Conservation (phyloP, 306 rosid species). For the Vigna reflexopilosa region DNA sequence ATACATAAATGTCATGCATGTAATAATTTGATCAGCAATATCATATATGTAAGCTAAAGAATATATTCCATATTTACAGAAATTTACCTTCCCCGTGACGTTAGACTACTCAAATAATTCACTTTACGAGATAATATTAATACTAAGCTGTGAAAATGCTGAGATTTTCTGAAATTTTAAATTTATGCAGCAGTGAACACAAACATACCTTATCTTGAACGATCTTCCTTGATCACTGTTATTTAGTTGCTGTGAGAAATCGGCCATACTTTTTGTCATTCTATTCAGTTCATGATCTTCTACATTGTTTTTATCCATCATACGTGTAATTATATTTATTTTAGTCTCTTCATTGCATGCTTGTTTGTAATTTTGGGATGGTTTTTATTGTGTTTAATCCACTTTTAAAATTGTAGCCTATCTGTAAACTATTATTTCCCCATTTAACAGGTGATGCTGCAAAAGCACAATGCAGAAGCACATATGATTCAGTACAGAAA, state of each 20-base stretch:
- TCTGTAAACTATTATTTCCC: constrained; percentile 16
- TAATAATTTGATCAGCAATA: not conserved
- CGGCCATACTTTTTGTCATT: not conserved
- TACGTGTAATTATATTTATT: constrained; percentile 5
- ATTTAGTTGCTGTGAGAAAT: not conserved
- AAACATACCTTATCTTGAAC: not conserved
- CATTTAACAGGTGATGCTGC: constrained; percentile 81
- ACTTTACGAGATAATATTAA: not conserved
- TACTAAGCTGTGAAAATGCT: not conserved
- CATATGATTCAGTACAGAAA: constrained; percentile 70
- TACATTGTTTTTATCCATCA: not conserved
- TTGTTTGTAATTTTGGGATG: constrained; percentile 31
- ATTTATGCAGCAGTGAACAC: constrained; percentile 4
- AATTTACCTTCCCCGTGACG: constrained; percentile 9
- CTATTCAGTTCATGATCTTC: constrained; percentile 15
- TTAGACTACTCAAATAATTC: not conserved
- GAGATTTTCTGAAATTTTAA: not conserved
- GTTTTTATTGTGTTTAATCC: constrained; percentile 6
- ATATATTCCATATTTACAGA: constrained; percentile 23
- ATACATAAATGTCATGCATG: not conserved
- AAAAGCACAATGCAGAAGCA: constrained; percentile 82
- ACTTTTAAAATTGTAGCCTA: constrained; percentile 14
- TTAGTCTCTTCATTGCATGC: constrained; percentile 14
- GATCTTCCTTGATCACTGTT: constrained; percentile 1
- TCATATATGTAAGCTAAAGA: constrained; percentile 9